Percentiles rank a stretch among this genome's conserved stretches.
Conservation (phyloP, 768 basidiomycete species). For the Tulasnella sp. region DNA sequence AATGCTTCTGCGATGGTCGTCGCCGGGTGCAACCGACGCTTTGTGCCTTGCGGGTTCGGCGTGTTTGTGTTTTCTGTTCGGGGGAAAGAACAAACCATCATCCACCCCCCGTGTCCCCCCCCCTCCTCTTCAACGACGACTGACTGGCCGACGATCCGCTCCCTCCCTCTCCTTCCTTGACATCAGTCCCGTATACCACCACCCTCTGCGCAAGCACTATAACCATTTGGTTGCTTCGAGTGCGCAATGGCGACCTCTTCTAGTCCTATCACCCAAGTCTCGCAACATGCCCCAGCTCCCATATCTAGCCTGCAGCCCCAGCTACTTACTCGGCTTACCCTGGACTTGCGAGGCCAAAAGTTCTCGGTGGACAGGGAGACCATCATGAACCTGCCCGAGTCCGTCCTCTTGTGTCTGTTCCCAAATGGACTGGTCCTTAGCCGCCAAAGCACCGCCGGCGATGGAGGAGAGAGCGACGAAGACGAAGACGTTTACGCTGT, state of each 20-base stretch:
- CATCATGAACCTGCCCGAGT: constrained; percentile 97
- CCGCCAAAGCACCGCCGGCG: constrained; percentile 72
- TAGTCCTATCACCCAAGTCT: constrained; percentile 40
- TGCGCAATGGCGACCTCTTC: constrained; percentile 31
- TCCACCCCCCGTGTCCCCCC: neutral
- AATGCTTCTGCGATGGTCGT: neutral
- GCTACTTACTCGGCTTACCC: constrained; percentile 78
- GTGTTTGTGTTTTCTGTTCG: constrained; percentile 2
- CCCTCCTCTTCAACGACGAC: neutral
- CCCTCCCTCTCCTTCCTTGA: neutral
- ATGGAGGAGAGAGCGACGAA: constrained; percentile 70
- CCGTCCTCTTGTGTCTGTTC: constrained; percentile 91
- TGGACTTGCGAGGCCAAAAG: constrained; percentile 86
- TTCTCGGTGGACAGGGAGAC: constrained; percentile 96
- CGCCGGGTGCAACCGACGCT: neutral
- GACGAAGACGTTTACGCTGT: constrained; percentile 93
- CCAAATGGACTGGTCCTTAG: constrained; percentile 95
- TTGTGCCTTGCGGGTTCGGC: neutral
- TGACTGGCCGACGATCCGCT: neutral
- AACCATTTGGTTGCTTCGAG: neutral
- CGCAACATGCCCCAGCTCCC: constrained; percentile 23
- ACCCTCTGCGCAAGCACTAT: neutral
- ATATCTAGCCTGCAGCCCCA: constrained; percentile 61
- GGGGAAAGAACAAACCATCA: neutral
- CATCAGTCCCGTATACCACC: neutral